Conservation (phyloP, 768 basidiomycete species). For the Phanerochaete carnosa region DNA sequence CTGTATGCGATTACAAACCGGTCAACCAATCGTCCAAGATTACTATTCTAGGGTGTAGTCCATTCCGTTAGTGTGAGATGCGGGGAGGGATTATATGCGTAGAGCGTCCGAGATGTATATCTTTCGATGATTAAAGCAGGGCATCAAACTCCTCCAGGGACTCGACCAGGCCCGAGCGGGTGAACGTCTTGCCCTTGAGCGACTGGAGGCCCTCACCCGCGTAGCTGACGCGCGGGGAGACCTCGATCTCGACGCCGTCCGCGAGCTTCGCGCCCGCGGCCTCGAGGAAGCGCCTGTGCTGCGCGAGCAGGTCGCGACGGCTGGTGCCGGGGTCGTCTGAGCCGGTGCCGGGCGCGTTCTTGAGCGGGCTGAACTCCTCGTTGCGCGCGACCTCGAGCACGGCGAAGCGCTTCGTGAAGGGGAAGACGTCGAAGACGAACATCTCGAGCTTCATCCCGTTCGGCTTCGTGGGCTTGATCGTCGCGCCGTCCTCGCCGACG, state of each 20-base stretch:
- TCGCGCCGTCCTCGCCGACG: slow-evolving; percentile 64
- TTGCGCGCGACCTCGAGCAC: slow-evolving; percentile 85
- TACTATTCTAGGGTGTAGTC: slow-evolving; percentile 5
- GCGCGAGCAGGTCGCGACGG: slow-evolving; percentile 81
- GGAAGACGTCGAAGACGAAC: slow-evolving; percentile 99
- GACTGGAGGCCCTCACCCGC: slow-evolving; percentile 87
- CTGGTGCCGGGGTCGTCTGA: slow-evolving; percentile 91
- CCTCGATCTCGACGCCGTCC: slow-evolving; percentile 82
- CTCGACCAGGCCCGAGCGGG: slow-evolving; percentile 68
- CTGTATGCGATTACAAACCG: slow-evolving; percentile 4
- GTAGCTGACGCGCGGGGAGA: slow-evolving; percentile 86
- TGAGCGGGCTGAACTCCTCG: slow-evolving; percentile 95
- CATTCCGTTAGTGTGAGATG: background rate
- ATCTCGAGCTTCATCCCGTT: slow-evolving; percentile 99
- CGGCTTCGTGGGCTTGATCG: slow-evolving; percentile 79
- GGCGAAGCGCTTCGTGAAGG: slow-evolving; percentile 76
- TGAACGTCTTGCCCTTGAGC: slow-evolving; percentile 75
- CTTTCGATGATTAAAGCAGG: slow-evolving; percentile 41
- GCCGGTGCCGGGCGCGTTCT: slow-evolving; percentile 93
- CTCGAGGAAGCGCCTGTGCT: slow-evolving; percentile 84
- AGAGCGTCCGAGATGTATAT: background rate
- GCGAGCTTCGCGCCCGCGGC: slow-evolving; percentile 69
- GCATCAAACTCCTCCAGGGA: slow-evolving; percentile 69
- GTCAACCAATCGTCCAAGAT: slow-evolving; percentile 6
- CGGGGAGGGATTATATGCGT: background rate